phyloP scores from a whole-genome alignment of 768 basidiomycete species.

The Boletus subparvulus region DNA sequence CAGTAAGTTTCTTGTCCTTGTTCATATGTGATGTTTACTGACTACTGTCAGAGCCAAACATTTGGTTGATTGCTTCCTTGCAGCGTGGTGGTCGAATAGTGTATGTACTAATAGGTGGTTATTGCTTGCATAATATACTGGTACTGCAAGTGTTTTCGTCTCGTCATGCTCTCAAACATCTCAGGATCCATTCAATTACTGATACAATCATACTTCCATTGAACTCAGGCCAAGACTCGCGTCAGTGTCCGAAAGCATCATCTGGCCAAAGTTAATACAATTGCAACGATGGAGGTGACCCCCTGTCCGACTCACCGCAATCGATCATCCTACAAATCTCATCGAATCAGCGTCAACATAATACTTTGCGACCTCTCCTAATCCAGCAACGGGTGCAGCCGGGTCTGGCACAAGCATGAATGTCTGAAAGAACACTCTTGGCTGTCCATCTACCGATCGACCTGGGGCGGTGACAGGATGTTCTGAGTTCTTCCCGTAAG shows the following conservation, averaged over 20 bases:
- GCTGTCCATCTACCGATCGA: conserved; percentile 68
- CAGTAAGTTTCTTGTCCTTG: conserved; percentile 43
- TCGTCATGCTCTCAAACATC: neutral
- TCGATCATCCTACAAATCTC: conserved; percentile 71
- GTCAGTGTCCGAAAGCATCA: neutral
- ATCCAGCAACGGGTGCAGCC: conserved; percentile 57
- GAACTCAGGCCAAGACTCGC: neutral
- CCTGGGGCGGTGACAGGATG: conserved; percentile 52
- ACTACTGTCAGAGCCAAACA: conserved; percentile 70
- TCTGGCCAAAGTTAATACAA: neutral
- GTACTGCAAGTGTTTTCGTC: neutral
- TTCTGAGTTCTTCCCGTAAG: conserved; percentile 60
- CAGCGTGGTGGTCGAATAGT: neutral
- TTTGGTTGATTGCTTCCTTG: conserved; percentile 59
- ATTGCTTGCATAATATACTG: conserved; percentile 3
- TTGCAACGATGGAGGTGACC: neutral
- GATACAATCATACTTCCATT: neutral
- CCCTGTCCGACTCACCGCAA: neutral
- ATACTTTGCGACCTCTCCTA: conserved; percentile 78
- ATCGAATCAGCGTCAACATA: conserved; percentile 77
- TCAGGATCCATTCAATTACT: neutral
- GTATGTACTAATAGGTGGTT: conserved; percentile 11
- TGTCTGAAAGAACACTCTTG: conserved; percentile 84
- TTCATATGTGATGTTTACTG: conserved; percentile 7
- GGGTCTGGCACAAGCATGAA: conserved; percentile 83